Evolutionary conservation across 2,329 filamentous ascomycete genomes (phyloP).

Genomic region (Madurella fahalii): DNA sequence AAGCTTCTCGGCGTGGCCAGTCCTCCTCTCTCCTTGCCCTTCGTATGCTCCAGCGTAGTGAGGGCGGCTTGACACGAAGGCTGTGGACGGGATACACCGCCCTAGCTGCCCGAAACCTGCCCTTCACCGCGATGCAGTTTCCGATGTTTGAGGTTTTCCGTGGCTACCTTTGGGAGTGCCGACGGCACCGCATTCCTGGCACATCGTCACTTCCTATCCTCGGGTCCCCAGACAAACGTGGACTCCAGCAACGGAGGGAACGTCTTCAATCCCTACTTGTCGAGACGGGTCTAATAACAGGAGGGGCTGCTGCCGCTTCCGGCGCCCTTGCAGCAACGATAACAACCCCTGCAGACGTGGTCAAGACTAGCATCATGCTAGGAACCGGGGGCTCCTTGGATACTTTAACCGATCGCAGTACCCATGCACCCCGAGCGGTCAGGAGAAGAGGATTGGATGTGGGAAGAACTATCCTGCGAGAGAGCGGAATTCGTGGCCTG

Average conservation of each 20-base stretch:
- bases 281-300: conserved; percentile 69
- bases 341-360: conserved; percentile 86
- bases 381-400: conserved; percentile 39
- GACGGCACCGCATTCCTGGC: conserved; percentile 28
- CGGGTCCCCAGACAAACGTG: conserved; percentile 10
- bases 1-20: conserved; percentile 25
- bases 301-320: conserved; percentile 66
- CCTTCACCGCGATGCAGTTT: conserved; percentile 85
- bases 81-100: conserved; percentile 71
- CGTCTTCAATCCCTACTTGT: conserved; percentile 37
- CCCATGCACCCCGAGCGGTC: background rate
- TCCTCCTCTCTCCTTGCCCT: conserved; percentile 48
- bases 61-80: conserved; percentile 54
- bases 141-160: conserved; percentile 77
- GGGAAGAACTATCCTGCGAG: conserved; percentile 58
- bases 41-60: conserved; percentile 41
- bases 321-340: conserved; percentile 71
- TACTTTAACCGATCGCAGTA: conserved; percentile 23
- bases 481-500: conserved; percentile 67
- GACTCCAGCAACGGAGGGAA: conserved; percentile 13
- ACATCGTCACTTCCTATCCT: conserved; percentile 25
- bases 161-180: conserved; percentile 43
- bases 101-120: conserved; percentile 75
- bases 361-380: conserved; percentile 89
- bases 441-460: conserved; percentile 52